Base-by-base conservation (phyloP, 108 stramenopile species). In the Nitzschia inconspicua region DNA sequence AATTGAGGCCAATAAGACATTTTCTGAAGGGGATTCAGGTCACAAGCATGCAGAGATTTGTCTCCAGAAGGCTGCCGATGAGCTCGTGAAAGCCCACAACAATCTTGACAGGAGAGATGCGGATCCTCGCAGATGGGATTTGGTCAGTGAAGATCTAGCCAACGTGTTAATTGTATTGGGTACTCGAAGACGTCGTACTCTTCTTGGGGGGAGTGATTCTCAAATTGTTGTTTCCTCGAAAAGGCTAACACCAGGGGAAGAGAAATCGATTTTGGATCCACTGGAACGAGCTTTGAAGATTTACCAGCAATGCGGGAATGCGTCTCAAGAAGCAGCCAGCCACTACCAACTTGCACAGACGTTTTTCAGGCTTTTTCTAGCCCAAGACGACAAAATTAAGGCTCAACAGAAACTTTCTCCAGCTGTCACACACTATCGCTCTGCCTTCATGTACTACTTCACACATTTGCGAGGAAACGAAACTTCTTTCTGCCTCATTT, bases 321-420 rank as follows among this genome's bases (percentile, higher is more conserved):
- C 55, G 6, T 84, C 89, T 43, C 87, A 93, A 65, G 86, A 84
- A 44, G 91, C 91, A 3, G 91, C 91, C 23, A 80, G 79, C 5
- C 82, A 93, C 46, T 93, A 93, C 59, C 91, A 93, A 40, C 68
- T 93, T 9, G 91, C 91, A 3, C 67, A 86, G 19, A 88, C 79
- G 41, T 88, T 65, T 57, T 66, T 77, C 20, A 86, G 85, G 41
- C 66, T 93, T 1, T 93, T 88, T 88, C 89, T 88, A 10, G 87
- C 88, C 56, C 88, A 93, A 66, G 65, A 82, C 0, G 80, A 89
- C 51, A 88, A 93, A 54, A 24, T 59, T 7, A 85, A 85, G 49
- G 89, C 91, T 3, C 57, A 88, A 49, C 84, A 89, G 42, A 93
- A 89, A 58, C 56, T 93, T 24, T 75, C 88, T 6, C 66, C 72